Conservation (phyloP, 1,139 yeast species). For the Kazachstania sp. region DNA sequence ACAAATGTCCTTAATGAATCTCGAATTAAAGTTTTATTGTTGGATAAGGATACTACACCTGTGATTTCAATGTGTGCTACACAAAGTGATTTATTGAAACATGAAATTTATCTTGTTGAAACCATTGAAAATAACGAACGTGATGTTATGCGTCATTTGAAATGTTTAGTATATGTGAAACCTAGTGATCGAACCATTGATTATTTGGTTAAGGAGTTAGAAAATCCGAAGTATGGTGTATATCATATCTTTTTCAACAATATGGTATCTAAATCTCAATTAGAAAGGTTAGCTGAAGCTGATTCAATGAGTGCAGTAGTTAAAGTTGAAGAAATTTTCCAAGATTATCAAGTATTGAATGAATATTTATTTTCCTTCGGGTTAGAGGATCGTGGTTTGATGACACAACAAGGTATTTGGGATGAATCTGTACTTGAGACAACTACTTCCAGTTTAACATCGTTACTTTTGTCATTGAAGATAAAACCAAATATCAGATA, state of each 20-base stretch:
- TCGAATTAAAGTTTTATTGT: constrained; percentile 62
- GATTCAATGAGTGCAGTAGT: constrained; percentile 78
- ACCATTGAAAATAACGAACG: constrained; percentile 53
- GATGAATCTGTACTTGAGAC: constrained; percentile 41
- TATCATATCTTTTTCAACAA: constrained; percentile 77
- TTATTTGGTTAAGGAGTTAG: constrained; percentile 53
- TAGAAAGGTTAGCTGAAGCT: constrained; percentile 82
- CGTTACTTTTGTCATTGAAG: constrained; percentile 65
- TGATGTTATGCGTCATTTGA: constrained; percentile 73
- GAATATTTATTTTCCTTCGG: constrained; percentile 52
- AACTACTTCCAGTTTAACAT: constrained; percentile 45
- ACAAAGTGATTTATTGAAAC: constrained; percentile 72
- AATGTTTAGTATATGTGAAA: constrained; percentile 70
- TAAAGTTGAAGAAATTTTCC: constrained; percentile 72
- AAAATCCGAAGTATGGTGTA: constrained; percentile 66
- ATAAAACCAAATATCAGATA: constrained; percentile 67
- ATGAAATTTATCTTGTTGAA: constrained; percentile 77
- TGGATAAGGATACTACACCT: constrained; percentile 74
- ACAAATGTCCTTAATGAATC: constrained; percentile 28
- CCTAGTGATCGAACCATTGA: constrained; percentile 64
- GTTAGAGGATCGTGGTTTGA: constrained; percentile 21
- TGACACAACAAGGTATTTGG: constrained; percentile 34
- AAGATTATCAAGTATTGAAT: constrained; percentile 71
- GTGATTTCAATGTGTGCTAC: constrained; percentile 80
- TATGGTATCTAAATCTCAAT: constrained; percentile 58